Conservation (phyloP, 2,329 filamentous ascomycete genomes). For the Sporothrix mexicana region DNA sequence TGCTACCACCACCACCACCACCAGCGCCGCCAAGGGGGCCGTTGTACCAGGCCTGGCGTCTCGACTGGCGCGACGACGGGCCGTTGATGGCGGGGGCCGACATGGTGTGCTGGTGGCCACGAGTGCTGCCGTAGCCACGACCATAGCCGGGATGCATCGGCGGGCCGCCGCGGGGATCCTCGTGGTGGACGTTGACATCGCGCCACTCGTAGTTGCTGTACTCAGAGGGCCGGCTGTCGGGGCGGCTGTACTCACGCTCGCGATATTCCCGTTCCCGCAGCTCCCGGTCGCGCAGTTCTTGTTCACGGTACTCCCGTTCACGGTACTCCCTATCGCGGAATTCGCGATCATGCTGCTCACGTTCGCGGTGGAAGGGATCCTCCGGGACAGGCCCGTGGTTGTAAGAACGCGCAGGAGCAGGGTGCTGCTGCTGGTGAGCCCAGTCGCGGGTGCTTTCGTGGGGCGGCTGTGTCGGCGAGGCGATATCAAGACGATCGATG, state of each 20-base stretch:
- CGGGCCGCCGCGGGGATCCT: not conserved
- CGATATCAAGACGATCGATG: constrained; percentile 70
- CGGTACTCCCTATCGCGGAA: no score
- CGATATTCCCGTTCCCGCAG: no score
- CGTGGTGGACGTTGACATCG: constrained; percentile 43
- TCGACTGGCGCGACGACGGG: constrained; percentile 61
- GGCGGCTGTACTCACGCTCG: no score
- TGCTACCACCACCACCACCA: constrained; percentile 37
- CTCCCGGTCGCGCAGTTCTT: no score
- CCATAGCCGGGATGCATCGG: no score
- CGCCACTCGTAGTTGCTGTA: constrained; percentile 35
- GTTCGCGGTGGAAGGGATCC: no score
- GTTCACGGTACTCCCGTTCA: no score
- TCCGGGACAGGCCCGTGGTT: no score
- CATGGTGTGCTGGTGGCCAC: constrained; percentile 62
- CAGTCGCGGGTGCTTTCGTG: constrained; percentile 60
- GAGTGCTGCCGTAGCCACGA: constrained; percentile 29
- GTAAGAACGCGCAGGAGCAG: constrained; percentile 44
- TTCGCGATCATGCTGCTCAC: no score
- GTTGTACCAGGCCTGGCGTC: constrained; percentile 76
- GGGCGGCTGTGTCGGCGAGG: constrained; percentile 53
- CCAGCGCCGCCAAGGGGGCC: constrained; percentile 45
- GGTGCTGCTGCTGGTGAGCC: constrained; percentile 63
- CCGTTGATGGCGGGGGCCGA: constrained; percentile 61
- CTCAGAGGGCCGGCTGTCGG: no score